A percentile compares a stretch with the other conserved stretches of the same genome.
Conservation (phyloP, 2,329 filamentous ascomycete genomes). For the Hypoxylon sp. region DNA sequence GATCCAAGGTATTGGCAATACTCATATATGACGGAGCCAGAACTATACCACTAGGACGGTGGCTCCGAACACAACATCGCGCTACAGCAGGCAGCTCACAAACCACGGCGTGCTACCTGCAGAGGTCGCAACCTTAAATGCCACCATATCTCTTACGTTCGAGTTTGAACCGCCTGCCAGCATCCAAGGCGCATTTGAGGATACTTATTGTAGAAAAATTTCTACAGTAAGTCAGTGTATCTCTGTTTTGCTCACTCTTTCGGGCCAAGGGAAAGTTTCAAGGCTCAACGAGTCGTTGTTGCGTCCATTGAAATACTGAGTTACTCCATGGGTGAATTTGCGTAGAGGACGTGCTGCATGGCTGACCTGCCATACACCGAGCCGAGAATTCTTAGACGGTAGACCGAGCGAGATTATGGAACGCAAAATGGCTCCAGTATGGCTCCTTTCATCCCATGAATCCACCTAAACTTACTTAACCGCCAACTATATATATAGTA, state of each 20-base stretch:
- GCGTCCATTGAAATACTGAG: conserved; percentile 22
- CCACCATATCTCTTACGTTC: conserved; percentile 34
- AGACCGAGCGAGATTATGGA: conserved; percentile 1
- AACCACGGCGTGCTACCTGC: conserved; percentile 28
- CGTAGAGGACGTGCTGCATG: conserved; percentile 6
- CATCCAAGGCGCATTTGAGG: conserved; percentile 16
- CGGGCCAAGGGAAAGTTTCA: conserved; percentile 34
- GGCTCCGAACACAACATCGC: conserved; percentile 28
- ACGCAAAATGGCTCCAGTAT: conserved; percentile 14
- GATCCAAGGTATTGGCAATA: conserved; percentile 35
- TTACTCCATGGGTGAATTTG: conserved; percentile 12
- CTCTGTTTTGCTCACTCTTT: conserved; percentile 10
- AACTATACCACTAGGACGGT: conserved; percentile 28
- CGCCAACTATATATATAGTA: background rate
- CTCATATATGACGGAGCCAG: conserved; percentile 34
- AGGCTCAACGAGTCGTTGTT: conserved; percentile 9
- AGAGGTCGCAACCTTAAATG: conserved; percentile 34
- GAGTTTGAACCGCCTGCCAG: conserved; percentile 13
- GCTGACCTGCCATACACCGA: conserved; percentile 7
- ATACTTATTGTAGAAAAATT: conserved; percentile 5
- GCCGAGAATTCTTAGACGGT: conserved; percentile 7
- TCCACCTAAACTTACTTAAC: conserved; percentile 11
- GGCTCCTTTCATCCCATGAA: conserved; percentile 17
- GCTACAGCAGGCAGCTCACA: conserved; percentile 29
- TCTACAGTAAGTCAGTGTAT: conserved; percentile 20